These are phyloP conservation scores for Talaromyces nanjingensis DNA, from an alignment of 495 filamentous ascomycete genomes.

Conservation along the genomic window DNA sequence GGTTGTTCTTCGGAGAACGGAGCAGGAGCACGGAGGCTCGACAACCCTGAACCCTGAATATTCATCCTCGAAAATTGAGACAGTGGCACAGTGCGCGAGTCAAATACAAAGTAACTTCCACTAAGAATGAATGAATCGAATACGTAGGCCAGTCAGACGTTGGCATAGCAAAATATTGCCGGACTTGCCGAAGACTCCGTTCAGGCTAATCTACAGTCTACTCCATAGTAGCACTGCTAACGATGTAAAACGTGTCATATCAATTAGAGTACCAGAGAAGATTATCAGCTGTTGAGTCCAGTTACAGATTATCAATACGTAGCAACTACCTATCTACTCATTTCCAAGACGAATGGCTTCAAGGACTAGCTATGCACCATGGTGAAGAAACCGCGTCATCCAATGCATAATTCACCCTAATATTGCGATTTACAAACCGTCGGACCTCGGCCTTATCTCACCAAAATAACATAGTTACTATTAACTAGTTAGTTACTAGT, in stretches of 20 bases:
- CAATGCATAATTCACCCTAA: background rate
- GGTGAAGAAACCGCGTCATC: background rate
- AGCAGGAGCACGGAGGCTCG: background rate
- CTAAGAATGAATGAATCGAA: background rate
- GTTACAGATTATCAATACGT: background rate
- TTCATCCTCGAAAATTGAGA: background rate
- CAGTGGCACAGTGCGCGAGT: background rate
- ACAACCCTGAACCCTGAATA: conserved; percentile 2
- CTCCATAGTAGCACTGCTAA: conserved; percentile 4
- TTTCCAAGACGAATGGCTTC: background rate
- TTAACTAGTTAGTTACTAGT: too few relatives aligned
- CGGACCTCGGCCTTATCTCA: background rate
- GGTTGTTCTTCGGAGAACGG: background rate
- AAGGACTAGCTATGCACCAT: background rate
- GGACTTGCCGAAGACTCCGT: background rate
- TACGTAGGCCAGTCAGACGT: background rate
- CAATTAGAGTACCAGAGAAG: background rate
- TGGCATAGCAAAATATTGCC: background rate
- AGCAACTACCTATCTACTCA: background rate
- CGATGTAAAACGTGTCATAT: background rate
- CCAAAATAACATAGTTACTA: background rate
- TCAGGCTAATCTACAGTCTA: background rate
- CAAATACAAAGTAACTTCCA: background rate
- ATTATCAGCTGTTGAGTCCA: background rate
- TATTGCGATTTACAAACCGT: background rate